These are phyloP conservation scores for Hymenoscyphus scutula DNA, from an alignment of 2,329 filamentous ascomycete species.

Conservation along the genomic window DNA sequence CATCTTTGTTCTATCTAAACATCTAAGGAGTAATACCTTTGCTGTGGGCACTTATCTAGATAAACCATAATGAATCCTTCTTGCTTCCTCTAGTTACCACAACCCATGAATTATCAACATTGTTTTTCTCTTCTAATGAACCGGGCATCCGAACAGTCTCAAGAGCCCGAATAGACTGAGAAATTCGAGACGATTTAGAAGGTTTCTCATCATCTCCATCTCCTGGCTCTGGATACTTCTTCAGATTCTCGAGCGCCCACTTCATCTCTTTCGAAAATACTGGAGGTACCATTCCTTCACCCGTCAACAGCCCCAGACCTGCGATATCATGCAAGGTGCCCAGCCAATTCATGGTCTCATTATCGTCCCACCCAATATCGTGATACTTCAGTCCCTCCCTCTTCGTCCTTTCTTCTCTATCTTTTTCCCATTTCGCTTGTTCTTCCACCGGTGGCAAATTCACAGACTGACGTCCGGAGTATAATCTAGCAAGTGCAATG, in stretches of 20 bases:
- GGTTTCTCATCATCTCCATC: slow-evolving; percentile 16
- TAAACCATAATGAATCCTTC: not conserved
- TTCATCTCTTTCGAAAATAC: slow-evolving; percentile 43
- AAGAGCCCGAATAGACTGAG: too few relatives aligned
- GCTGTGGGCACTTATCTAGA: not conserved
- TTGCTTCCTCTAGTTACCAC: not conserved
- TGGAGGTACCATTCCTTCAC: slow-evolving; percentile 48
- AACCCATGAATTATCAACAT: not conserved
- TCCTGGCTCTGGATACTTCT: slow-evolving; percentile 45
- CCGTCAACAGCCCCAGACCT: slow-evolving; percentile 47
- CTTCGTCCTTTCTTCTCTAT: slow-evolving; percentile 36
- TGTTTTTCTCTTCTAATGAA: not conserved
- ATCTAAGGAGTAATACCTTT: not conserved
- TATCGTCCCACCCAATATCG: slow-evolving; percentile 51
- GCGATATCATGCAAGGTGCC: slow-evolving; percentile 47
- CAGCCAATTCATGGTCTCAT: slow-evolving; percentile 50
- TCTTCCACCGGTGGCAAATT: slow-evolving; percentile 40
- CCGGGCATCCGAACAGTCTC: not conserved
- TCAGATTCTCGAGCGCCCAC: slow-evolving; percentile 48
- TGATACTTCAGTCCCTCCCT: slow-evolving; percentile 47
- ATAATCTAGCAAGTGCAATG: slow-evolving; percentile 50
- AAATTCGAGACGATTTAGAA: too few relatives aligned
- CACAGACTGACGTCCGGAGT: slow-evolving; percentile 41
- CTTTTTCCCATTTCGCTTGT: slow-evolving; percentile 47
- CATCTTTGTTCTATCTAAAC: too few relatives aligned